Percentiles rank a stretch among this genome's conserved stretches.
Evolutionary conservation across 1,139 yeast genomes (phyloP).

Genomic region (Casaregolazyma suthepensis): DNA sequence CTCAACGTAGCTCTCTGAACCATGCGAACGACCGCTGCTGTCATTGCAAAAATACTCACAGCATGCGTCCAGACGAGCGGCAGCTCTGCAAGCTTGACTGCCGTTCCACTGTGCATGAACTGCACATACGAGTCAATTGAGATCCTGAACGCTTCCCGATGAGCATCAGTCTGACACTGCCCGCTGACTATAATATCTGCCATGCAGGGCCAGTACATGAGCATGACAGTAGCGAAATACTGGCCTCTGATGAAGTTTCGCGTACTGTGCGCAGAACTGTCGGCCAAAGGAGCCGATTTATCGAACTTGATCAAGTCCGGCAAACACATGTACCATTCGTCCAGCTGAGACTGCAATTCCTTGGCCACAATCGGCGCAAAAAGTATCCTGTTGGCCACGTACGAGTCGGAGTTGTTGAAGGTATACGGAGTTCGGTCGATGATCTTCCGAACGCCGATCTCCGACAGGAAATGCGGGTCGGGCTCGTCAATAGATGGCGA

Average conservation of each 20-base stretch:
- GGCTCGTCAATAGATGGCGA: constrained; percentile 3
- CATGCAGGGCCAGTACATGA: constrained; percentile 11
- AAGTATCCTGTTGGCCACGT: background rate
- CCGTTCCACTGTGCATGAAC: constrained; percentile 7
- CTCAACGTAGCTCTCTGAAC: background rate
- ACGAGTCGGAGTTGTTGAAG: constrained; percentile 1
- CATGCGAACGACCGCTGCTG: constrained; percentile 8
- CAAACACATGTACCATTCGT: constrained; percentile 9
- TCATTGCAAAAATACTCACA: constrained; percentile 10
- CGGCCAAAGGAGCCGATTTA: background rate
- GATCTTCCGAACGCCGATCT: constrained; percentile 9
- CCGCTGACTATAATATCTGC: constrained; percentile 7
- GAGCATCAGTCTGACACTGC: constrained; percentile 1
- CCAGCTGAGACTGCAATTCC: constrained; percentile 8
- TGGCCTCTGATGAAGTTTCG: constrained; percentile 6
- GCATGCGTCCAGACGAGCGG: constrained; percentile 11
- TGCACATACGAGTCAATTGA: constrained; percentile 7
- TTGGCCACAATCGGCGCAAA: constrained; percentile 13
- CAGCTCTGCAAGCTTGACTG: constrained; percentile 6
- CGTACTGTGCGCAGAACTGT: constrained; percentile 4
- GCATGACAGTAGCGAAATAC: constrained; percentile 9
- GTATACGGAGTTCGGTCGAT: constrained; percentile 8
- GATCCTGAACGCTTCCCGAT: constrained; percentile 7
- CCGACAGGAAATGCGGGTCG: constrained; percentile 11
- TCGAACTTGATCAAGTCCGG: constrained; percentile 10